Conservation (phyloP, 2,329 filamentous ascomycete species). For the Thielaviopsis punctulata region DNA sequence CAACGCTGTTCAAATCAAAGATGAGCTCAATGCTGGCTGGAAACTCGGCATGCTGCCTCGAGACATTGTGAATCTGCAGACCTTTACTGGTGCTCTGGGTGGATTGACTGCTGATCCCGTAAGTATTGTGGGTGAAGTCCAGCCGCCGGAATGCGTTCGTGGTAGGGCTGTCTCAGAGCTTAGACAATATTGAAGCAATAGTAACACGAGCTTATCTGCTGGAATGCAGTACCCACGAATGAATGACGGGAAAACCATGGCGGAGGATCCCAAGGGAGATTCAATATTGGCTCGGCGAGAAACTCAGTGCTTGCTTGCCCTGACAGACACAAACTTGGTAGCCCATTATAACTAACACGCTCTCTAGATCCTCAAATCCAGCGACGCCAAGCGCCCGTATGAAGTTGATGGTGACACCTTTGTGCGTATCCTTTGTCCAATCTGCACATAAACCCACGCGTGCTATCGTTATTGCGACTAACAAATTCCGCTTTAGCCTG, state of each 20-base stretch:
- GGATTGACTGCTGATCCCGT: conserved; percentile 18
- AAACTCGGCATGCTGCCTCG: conserved; percentile 21
- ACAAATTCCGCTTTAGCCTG: conserved; percentile 18
- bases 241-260: not conserved
- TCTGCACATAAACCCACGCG: not conserved
- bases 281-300: not conserved
- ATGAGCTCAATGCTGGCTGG: conserved; percentile 22
- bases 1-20: conserved; percentile 16
- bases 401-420: conserved; percentile 28
- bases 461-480: not conserved
- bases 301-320: too few relatives aligned
- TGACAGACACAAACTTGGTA: not conserved
- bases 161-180: not conserved
- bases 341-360: conserved; percentile 1
- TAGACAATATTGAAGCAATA: not conserved
- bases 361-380: conserved; percentile 23
- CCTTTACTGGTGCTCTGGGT: conserved; percentile 25
- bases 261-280: not conserved
- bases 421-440: conserved; percentile 18
- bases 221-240: conserved; percentile 16
- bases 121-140: not conserved
- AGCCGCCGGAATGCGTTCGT: not conserved
- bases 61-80: conserved; percentile 23
- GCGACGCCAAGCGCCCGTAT: conserved; percentile 24
- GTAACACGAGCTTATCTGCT: conserved; percentile 14